Evolutionary conservation across 129 eudicot species (phyloP).

Genomic region (Flaveria ramosissima): DNA sequence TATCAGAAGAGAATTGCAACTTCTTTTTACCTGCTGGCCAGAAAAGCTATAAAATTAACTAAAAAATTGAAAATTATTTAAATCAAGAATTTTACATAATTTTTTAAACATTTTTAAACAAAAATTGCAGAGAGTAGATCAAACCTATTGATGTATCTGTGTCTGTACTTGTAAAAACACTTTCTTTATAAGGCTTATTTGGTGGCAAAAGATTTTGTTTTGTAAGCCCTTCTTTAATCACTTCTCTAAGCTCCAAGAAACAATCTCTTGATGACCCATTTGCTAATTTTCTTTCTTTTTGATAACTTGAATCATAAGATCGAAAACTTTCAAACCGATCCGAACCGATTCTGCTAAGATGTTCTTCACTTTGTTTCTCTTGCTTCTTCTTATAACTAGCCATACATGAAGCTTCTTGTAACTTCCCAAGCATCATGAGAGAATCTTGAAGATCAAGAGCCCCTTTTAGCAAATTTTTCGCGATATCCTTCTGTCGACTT

Average conservation of each 20-base stretch:
- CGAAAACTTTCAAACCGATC: conserved; percentile 41
- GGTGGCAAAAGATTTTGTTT: conserved; percentile 72
- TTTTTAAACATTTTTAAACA: not conserved
- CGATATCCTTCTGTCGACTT: conserved; percentile 52
- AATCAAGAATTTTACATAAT: not conserved
- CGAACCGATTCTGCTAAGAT: conserved; percentile 30
- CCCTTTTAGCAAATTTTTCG: conserved; percentile 68
- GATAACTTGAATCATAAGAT: conserved; percentile 31
- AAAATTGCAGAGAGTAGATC: not conserved
- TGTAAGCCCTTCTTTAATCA: conserved; percentile 64
- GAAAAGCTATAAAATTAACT: not conserved
- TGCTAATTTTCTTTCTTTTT: conserved; percentile 41
- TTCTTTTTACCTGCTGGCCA: conserved; percentile 37
- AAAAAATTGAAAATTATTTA: not conserved
- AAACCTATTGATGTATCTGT: conserved; percentile 23
- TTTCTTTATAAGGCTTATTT: conserved; percentile 37
- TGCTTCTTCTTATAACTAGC: conserved; percentile 47
- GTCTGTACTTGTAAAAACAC: conserved; percentile 24
- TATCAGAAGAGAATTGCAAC: conserved; percentile 41
- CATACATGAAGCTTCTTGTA: conserved; percentile 63
- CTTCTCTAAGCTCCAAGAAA: conserved; percentile 66
- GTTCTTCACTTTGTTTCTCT: conserved; percentile 43
- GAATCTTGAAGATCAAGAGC: conserved; percentile 84
- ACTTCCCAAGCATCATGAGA: conserved; percentile 59
- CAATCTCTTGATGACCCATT: conserved; percentile 68